Percentiles rank a stretch among this genome's conserved stretches.
Conservation (phyloP, 2,329 filamentous ascomycete genomes). For the Rhytidhysteron rufulum region DNA sequence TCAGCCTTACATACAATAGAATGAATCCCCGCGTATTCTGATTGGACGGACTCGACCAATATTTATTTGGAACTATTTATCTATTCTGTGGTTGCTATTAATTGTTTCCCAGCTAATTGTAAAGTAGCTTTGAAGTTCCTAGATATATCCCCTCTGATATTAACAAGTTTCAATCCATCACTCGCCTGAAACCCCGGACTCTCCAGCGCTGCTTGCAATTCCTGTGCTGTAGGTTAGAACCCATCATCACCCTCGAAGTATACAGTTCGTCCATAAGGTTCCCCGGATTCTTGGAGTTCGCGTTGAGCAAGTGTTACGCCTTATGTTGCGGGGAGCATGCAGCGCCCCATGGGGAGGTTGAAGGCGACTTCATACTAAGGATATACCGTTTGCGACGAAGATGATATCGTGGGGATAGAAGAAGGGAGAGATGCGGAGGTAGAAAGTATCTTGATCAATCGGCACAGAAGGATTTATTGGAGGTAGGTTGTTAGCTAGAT, state of each 20-base stretch:
- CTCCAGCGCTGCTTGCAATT: conserved; percentile 34
- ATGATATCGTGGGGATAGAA: conserved; percentile 53
- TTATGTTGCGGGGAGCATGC: conserved; percentile 55
- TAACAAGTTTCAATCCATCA: conserved; percentile 39
- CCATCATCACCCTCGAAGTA: conserved; percentile 28
- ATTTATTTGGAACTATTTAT: too few relatives aligned
- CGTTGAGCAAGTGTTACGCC: conserved; percentile 46
- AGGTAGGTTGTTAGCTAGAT: conserved; percentile 1
- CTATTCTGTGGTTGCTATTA: too few relatives aligned
- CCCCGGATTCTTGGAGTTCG: background rate
- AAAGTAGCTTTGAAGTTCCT: too few relatives aligned
- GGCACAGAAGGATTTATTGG: conserved; percentile 12
- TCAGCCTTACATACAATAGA: too few relatives aligned
- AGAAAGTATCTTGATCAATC: conserved; percentile 51
- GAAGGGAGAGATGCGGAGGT: conserved; percentile 45
- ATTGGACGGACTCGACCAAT: too few relatives aligned
- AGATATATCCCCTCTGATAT: conserved; percentile 36
- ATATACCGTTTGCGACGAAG: conserved; percentile 56
- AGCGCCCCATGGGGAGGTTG: too few relatives aligned
- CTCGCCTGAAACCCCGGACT: conserved; percentile 35
- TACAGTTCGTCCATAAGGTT: conserved; percentile 10
- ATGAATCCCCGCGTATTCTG: too few relatives aligned
- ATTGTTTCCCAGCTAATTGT: too few relatives aligned
- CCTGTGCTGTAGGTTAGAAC: conserved; percentile 30
- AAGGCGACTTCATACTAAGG: conserved; percentile 22